Percentiles rank a stretch among this genome's conserved stretches.
phyloP scores from a whole-genome alignment of 139 green algal species.

The Coelastrella sp. region DNA sequence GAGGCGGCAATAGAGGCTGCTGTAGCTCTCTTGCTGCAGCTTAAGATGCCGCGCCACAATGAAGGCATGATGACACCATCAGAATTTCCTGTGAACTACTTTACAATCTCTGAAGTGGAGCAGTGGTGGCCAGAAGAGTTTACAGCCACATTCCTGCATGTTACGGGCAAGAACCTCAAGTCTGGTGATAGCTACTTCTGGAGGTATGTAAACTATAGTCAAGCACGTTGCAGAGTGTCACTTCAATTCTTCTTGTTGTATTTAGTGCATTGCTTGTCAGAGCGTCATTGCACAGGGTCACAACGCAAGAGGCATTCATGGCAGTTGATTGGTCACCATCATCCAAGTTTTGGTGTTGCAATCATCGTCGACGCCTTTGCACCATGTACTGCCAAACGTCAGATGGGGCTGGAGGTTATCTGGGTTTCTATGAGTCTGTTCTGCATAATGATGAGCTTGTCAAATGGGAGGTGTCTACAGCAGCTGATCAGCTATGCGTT shows the following conservation, averaged over 20 bases:
- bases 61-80: constrained; percentile 67
- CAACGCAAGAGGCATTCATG: too few relatives aligned
- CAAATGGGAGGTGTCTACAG: neutral
- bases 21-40: constrained; percentile 73
- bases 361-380: too few relatives aligned
- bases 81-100: constrained; percentile 95
- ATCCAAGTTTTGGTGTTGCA: too few relatives aligned
- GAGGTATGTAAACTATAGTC: neutral
- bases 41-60: constrained; percentile 32
- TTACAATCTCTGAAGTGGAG: constrained; percentile 85
- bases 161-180: neutral
- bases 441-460: too few relatives aligned
- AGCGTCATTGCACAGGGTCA: too few relatives aligned
- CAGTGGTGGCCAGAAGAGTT: constrained; percentile 80
- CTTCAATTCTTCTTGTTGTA: constrained; percentile 52
- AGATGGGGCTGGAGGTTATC: too few relatives aligned
- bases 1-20: constrained; percentile 69
- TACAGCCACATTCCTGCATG: neutral
- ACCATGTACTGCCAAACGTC: too few relatives aligned
- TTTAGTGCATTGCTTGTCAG: neutral
- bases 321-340: too few relatives aligned
- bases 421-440: too few relatives aligned
- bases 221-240: constrained; percentile 55
- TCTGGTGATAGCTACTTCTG: neutral
- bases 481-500: neutral